Conservation (phyloP, 306 rosid species). For the Astragalus glycyphyllos region DNA sequence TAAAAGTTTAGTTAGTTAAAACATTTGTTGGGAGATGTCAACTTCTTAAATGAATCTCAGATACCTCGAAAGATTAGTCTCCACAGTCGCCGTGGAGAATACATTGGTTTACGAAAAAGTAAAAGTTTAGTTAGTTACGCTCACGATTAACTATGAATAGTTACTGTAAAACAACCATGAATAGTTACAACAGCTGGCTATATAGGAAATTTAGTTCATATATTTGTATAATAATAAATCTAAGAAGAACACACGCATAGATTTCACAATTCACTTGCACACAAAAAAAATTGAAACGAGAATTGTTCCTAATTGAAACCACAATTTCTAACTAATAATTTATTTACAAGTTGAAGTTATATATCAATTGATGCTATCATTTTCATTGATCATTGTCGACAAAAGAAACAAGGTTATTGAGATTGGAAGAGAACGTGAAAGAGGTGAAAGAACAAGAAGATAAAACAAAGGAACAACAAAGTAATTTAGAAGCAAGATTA, state of each 20-base stretch:
- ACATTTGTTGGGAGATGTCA: too few species aligned
- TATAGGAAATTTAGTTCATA: constrained; percentile 8
- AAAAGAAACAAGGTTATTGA: not conserved
- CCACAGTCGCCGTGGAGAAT: too few species aligned
- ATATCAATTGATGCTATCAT: not conserved
- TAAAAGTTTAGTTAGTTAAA: not conserved
- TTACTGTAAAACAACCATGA: not conserved
- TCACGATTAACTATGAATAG: not conserved
- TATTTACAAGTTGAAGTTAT: too few species aligned
- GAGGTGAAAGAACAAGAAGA: not conserved
- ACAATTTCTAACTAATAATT: not conserved
- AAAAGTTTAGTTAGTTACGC: not conserved
- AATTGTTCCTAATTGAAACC: not conserved
- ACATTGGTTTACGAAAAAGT: too few species aligned
- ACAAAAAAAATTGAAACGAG: not conserved
- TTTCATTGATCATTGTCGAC: constrained; percentile 1
- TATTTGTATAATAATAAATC: not conserved
- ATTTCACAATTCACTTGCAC: not conserved
- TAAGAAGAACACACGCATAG: not conserved
- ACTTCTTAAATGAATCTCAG: too few species aligned
- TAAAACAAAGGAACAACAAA: constrained; percentile 3
- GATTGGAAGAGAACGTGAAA: not conserved
- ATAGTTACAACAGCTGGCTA: not conserved
- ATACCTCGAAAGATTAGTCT: too few species aligned
- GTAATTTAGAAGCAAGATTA: constrained; percentile 6